Evolutionary conservation across 495 filamentous ascomycete species (phyloP), one percentile per base, ranked within the genome.

Genomic region (Chaetomidium leptoderma): DNA sequence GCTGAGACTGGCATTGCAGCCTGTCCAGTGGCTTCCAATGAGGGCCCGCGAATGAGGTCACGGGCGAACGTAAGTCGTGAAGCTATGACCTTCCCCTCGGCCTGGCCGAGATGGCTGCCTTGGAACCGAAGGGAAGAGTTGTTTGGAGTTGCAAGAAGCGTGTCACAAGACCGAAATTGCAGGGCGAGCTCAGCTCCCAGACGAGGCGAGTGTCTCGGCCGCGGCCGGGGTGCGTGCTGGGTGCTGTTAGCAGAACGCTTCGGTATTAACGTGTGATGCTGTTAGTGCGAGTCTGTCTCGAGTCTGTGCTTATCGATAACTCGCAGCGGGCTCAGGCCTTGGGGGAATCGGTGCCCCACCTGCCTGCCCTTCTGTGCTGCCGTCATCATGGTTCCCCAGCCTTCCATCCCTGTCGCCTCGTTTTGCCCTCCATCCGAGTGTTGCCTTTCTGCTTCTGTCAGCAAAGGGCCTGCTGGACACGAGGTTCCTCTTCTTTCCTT

Each of bases 381-480:
- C 61, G 63, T 64, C 63, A 64, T 66, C 59, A 62, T 36, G 55
- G 53, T 68, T 69, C 66, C 66, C 66, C 59, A 61, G 55, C 63
- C 66, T 69, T 69, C 66, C 58, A 68, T 63, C 54, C 52, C 23
- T 9, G 44, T 49, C 43, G 43, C 57, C 53, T 63, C 63, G 56
- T 59, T 42, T 54, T 50, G 26, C 54, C 35, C 7, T 40, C 14
- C 21, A 35, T 10, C 30, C 43, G 16, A n/a, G 24, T 29, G 14
- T 29, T 51, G 16, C 37, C 17, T 2, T n/a, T 50, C 36, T 59
- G 50, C n/a, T n/a, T 66, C 57, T 63, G 66, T 66, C 66, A 68
- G 66, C 66, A 35, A 30, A 32, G 30, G 19, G 26, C 36, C 17
- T 24, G 17, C 40, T 42, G n/a, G 50, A n/a, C 24, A 21, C 48